These are phyloP conservation scores for Rutidosis leptorrhynchoides DNA, from an alignment of 129 eudicot species.

Conservation along the genomic window DNA sequence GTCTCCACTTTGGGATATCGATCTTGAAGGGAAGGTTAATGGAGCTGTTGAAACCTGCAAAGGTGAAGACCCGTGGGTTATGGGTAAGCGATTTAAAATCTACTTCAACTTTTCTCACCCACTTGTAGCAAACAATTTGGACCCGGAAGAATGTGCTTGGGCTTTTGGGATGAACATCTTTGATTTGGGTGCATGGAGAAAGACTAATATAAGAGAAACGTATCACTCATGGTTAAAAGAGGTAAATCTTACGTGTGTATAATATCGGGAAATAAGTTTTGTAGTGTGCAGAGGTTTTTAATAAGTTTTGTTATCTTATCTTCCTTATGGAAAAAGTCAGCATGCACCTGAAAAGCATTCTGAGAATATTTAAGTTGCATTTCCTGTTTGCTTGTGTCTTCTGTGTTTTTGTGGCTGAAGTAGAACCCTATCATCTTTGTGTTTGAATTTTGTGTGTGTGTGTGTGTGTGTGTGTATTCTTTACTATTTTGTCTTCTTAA, in stretches of 20 bases:
- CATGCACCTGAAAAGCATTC: neutral
- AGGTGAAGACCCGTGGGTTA: conserved; percentile 94
- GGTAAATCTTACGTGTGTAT: conserved; percentile 52
- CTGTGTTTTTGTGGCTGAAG: neutral
- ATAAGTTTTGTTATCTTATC: neutral
- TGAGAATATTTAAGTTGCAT: neutral
- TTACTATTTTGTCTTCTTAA: neutral
- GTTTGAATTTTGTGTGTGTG: neutral
- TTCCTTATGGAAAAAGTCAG: neutral
- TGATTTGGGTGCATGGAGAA: conserved; percentile 84
- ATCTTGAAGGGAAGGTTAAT: conserved; percentile 85
- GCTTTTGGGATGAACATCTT: conserved; percentile 97
- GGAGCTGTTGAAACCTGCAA: conserved; percentile 97
- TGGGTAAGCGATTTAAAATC: conserved; percentile 83
- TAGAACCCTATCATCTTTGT: neutral
- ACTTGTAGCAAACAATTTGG: conserved; percentile 67
- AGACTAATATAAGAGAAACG: conserved; percentile 70
- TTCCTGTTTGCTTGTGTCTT: neutral
- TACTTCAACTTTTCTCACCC: conserved; percentile 98
- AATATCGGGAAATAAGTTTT: neutral
- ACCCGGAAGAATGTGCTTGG: conserved; percentile 98
- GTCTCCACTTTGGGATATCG: conserved; percentile 86
- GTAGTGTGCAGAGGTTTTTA: neutral
- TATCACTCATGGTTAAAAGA: conserved; percentile 91
- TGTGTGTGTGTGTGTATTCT: no score